phyloP scores from a whole-genome alignment of 192 early-diverging fungal genomes.

The Backusella morwellensis region DNA sequence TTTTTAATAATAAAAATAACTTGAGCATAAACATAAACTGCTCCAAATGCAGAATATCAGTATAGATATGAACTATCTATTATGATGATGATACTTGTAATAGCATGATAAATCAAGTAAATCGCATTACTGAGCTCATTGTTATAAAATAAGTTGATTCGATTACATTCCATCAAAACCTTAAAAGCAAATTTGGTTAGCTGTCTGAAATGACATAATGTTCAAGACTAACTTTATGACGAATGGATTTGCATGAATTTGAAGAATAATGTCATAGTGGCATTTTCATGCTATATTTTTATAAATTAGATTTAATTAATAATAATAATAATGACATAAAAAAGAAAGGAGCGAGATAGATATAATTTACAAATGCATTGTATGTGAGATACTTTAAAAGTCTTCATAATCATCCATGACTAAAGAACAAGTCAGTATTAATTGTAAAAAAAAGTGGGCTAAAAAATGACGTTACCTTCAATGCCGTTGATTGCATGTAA shows the following conservation, averaged over 20 bases:
- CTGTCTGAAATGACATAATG: neutral
- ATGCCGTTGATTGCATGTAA: conserved; percentile 56
- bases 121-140: too few species aligned
- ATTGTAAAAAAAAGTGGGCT: neutral
- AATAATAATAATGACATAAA: conserved; percentile 1
- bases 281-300: neutral
- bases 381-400: neutral
- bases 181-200: neutral
- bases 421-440: neutral
- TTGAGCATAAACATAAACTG: neutral
- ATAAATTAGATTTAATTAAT: neutral
- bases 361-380: neutral
- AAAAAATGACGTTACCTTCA: conserved; percentile 38
- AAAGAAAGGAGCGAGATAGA: neutral
- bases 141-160: neutral
- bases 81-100: neutral
- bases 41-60: too few species aligned
- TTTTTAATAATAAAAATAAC: neutral
- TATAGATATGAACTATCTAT: neutral
- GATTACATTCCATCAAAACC: neutral
- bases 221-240: neutral
- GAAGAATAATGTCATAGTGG: neutral
- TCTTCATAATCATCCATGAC: conserved; percentile 6
- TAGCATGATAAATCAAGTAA: neutral
- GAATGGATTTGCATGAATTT: neutral